Percentiles rank a stretch among this genome's conserved stretches.
Conservation (phyloP, 129 eudicot genomes). For the Lactuca saligna region DNA sequence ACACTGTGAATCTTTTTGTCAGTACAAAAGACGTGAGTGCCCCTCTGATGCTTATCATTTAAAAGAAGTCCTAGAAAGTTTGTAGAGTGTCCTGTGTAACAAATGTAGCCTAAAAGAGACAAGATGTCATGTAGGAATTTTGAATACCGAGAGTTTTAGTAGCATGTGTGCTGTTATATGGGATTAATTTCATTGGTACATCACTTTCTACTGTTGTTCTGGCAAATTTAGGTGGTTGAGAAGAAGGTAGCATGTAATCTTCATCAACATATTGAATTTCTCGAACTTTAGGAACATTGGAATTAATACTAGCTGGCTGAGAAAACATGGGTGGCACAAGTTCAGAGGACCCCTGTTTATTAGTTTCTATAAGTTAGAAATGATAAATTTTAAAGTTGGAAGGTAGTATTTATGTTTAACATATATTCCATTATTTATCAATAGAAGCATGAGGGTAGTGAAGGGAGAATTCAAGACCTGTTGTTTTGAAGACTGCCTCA, state of each 20-base stretch:
- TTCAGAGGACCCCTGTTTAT: constrained; percentile 21
- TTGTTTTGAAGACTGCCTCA: constrained; percentile 31
- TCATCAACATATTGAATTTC: constrained; percentile 13
- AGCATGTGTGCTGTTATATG: constrained; percentile 12
- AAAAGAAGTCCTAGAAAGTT: neutral
- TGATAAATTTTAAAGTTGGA: neutral
- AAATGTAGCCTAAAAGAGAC: neutral
- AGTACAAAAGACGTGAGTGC: neutral
- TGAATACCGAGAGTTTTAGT: constrained; percentile 24
- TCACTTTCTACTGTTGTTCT: constrained; percentile 17
- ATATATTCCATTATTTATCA: neutral
- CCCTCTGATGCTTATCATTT: too few relatives aligned
- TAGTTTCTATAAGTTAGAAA: neutral
- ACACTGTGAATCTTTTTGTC: too few relatives aligned
- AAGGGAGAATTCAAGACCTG: constrained; percentile 9
- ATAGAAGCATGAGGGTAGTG: neutral
- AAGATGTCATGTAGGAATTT: constrained; percentile 1
- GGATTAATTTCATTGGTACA: constrained; percentile 13
- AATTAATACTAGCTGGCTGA: constrained; percentile 29
- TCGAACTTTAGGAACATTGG: constrained; percentile 30
- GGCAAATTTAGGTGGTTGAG: constrained; percentile 33
- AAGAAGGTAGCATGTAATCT: constrained; percentile 15
- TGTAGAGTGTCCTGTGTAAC: neutral
- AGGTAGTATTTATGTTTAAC: neutral
- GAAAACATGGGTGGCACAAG: constrained; percentile 35